A percentile compares a stretch with the other conserved stretches of the same genome.
These are phyloP conservation scores for Mrakia gelida DNA, from an alignment of 768 basidiomycete species.

Conservation along the genomic window DNA sequence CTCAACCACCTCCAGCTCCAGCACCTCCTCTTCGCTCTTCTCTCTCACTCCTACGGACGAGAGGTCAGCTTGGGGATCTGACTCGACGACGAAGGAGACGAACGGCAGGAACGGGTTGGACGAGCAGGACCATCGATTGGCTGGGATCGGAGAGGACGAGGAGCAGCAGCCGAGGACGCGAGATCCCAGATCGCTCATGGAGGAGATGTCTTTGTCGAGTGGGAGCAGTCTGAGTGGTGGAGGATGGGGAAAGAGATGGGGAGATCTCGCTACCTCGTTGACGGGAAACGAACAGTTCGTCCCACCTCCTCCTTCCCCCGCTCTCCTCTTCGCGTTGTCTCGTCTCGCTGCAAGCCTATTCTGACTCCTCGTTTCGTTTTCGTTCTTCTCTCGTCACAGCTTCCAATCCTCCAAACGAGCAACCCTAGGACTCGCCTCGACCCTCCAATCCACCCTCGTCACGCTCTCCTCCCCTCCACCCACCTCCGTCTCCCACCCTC, in stretches of 20 bases:
- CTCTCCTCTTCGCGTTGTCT: neutral
- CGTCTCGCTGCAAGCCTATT: neutral
- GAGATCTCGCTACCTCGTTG: constrained; percentile 15
- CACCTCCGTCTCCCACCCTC: neutral
- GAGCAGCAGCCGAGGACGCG: neutral
- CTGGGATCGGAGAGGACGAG: constrained; percentile 5
- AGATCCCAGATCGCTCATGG: constrained; percentile 10
- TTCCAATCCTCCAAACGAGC: constrained; percentile 26
- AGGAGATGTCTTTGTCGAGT: constrained; percentile 2
- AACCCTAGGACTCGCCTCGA: constrained; percentile 11
- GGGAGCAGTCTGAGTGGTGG: neutral
- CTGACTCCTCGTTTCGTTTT: neutral
- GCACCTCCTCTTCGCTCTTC: constrained; percentile 10
- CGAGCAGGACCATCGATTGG: neutral
- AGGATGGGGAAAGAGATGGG: constrained; percentile 26
- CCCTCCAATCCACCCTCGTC: constrained; percentile 7
- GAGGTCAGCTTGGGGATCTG: neutral
- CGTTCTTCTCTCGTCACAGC: neutral
- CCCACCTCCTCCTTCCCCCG: neutral
- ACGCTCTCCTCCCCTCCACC: neutral
- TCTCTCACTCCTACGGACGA: constrained; percentile 12
- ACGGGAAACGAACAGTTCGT: constrained; percentile 19
- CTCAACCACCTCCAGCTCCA: neutral
- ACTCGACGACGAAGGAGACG: neutral
- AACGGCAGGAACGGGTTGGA: neutral